Evolutionary conservation across 2,329 filamentous ascomycete genomes (phyloP).

Genomic region (Phyllosticta citribraziliensis): DNA sequence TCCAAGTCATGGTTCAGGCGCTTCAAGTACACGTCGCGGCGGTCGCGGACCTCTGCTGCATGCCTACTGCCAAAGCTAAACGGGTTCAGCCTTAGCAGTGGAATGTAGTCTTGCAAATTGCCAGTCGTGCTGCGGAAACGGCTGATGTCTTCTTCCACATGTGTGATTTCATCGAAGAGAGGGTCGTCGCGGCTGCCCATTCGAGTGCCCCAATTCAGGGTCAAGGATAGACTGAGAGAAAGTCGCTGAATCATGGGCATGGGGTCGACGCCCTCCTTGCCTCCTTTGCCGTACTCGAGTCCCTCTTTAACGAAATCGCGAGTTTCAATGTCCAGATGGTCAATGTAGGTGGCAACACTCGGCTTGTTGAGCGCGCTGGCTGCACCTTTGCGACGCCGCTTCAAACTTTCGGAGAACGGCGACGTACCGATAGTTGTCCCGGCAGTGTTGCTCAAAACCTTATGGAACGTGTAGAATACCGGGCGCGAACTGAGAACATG

Average conservation of each 20-base stretch:
- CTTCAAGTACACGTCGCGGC: conserved; percentile 52
- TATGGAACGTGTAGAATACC: conserved; percentile 38
- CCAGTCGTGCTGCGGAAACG: conserved; percentile 51
- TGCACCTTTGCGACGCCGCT: conserved; percentile 54
- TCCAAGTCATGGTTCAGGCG: conserved; percentile 50
- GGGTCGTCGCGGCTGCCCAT: conserved; percentile 50
- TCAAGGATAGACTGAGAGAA: conserved; percentile 51
- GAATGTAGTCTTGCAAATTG: conserved; percentile 54
- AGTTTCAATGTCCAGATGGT: conserved; percentile 53
- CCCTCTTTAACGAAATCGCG: conserved; percentile 54
- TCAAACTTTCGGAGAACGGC: conserved; percentile 55
- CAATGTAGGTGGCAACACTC: conserved; percentile 52
- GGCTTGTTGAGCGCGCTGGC: conserved; percentile 57
- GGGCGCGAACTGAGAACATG: conserved; percentile 33
- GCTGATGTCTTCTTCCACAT: conserved; percentile 52
- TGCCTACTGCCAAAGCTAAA: conserved; percentile 49
- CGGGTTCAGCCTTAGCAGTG: conserved; percentile 49
- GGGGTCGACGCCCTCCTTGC: conserved; percentile 47
- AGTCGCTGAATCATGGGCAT: conserved; percentile 61
- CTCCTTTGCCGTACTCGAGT: conserved; percentile 46
- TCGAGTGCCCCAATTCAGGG: conserved; percentile 56
- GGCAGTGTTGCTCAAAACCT: conserved; percentile 52
- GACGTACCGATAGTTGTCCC: conserved; percentile 60
- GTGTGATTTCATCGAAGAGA: conserved; percentile 53
- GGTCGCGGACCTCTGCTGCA: conserved; percentile 49